Evolutionary conservation across 2,329 filamentous ascomycete species (phyloP), one percentile per base, ranked within the genome.

Genomic region (Ophiostoma angusticollis): DNA sequence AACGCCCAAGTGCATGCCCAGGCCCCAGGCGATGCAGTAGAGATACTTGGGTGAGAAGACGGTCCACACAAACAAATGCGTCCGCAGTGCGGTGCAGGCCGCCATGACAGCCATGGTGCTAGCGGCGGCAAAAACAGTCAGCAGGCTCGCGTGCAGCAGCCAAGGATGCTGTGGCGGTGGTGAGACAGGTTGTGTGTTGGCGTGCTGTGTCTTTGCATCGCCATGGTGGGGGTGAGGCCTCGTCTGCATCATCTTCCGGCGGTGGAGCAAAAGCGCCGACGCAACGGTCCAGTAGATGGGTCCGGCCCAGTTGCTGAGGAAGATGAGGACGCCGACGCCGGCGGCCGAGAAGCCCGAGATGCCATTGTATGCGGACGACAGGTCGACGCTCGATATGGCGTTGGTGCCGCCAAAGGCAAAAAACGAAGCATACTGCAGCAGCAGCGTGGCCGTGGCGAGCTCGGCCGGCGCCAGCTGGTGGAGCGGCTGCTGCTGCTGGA

Each of bases 21-120:
- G 54, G 45, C 73, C 77, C 93, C 91, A 98, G 12, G 81, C 85
- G 67, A 91, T 80, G 47, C 78, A 83, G 57, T 93, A 98, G 48
- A 98, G 62, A 58, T 87, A 96, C 59, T 96, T 98, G 0, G 91
- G 91, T 47, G 84, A 93, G 58, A 98, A 98, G 9, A 98, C 91
- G 1, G 89, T 96, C 91, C 91, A 98, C 45, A 98, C 87, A 56
- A 98, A 98, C 42, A 98, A 59, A 65, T 98, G 91, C 22, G 84
- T 85, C 48, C 89, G 68, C 54, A 98, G 58, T 7, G 73, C 67
- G 34, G 82, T 86, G 58, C 91, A 98, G 13, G 89, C 86, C 12
- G 71, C 74, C 89, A 96, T 96, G 18, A 95, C 80, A 33, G 76
- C 80, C 3, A 75, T 59, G 38, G 84, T 59, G 46, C 75, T 76